phyloP scores from a whole-genome alignment of 768 basidiomycete genomes.

The Lactarius tabidus region DNA sequence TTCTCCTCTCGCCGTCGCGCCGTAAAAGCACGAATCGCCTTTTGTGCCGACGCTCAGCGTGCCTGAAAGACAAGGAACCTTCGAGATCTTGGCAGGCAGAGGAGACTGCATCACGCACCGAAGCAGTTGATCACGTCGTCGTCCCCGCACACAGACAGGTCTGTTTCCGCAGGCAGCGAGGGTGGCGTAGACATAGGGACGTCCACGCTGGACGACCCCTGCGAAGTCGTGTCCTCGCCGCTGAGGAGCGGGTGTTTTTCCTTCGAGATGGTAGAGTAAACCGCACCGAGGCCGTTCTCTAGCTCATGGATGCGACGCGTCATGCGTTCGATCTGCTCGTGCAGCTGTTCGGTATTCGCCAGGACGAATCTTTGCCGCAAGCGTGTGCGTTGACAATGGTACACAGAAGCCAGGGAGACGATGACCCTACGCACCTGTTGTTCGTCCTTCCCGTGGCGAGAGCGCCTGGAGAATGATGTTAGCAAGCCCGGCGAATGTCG shows the following conservation, averaged over 20 bases:
- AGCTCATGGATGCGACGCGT: constrained; percentile 22
- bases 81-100: neutral
- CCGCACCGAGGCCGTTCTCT: constrained; percentile 17
- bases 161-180: constrained; percentile 1
- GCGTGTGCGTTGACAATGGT: neutral
- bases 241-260: constrained; percentile 21
- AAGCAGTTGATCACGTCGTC: constrained; percentile 45
- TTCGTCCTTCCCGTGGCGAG: constrained; percentile 52
- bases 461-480: constrained; percentile 39
- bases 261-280: constrained; percentile 22
- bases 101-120: constrained; percentile 33
- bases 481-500: constrained; percentile 4
- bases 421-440: constrained; percentile 40
- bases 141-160: constrained; percentile 29
- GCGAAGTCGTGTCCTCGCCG: neutral
- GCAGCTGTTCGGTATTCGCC: constrained; percentile 63
- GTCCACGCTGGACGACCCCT: neutral
- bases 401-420: neutral
- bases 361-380: constrained; percentile 45
- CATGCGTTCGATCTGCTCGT: constrained; percentile 22
- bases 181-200: neutral
- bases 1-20: constrained; percentile 65
- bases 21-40: constrained; percentile 55
- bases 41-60: constrained; percentile 54
- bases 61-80: constrained; percentile 34